These are phyloP conservation scores for Beauveria pseudobassiana DNA, from an alignment of 2,329 filamentous ascomycete genomes.

Conservation along the genomic window DNA sequence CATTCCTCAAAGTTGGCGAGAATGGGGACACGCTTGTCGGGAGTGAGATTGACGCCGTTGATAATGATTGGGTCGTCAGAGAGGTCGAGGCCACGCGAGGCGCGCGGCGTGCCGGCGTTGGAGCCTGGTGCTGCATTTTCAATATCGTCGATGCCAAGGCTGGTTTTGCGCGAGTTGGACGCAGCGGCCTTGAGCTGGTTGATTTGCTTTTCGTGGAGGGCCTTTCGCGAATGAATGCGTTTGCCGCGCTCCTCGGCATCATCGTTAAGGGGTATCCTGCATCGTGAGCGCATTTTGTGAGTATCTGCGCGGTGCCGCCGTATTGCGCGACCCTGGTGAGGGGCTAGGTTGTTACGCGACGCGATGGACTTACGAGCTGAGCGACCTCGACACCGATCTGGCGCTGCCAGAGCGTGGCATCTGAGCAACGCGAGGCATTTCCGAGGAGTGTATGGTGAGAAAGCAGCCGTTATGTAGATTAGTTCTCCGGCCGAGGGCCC, in stretches of 20 bases:
- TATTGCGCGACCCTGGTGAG: constrained; percentile 12
- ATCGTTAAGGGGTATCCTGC: constrained; percentile 90
- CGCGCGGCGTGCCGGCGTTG: constrained; percentile 45
- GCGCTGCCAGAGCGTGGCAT: constrained; percentile 39
- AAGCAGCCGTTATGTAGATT: not conserved
- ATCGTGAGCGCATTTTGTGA: not conserved
- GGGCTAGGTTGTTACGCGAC: constrained; percentile 14
- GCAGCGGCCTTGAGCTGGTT: constrained; percentile 70
- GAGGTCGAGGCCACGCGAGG: constrained; percentile 29
- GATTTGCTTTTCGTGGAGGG: constrained; percentile 82
- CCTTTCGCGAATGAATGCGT: constrained; percentile 79
- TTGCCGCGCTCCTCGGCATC: constrained; percentile 87
- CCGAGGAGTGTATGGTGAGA: constrained; percentile 14
- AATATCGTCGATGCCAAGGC: constrained; percentile 50
- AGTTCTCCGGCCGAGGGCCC: not conserved
- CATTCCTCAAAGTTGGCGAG: constrained; percentile 98
- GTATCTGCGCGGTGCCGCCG: not conserved
- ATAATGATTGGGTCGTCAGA: constrained; percentile 57
- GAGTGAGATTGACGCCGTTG: constrained; percentile 72
- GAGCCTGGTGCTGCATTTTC: constrained; percentile 50
- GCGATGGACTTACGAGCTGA: constrained; percentile 10
- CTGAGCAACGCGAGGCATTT: constrained; percentile 53
- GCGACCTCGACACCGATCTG: constrained; percentile 39
- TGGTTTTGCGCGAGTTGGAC: constrained; percentile 60
- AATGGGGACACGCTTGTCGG: constrained; percentile 92